phyloP scores from a whole-genome alignment of 2,329 filamentous ascomycete genomes.

The Talaromyces sp. region DNA sequence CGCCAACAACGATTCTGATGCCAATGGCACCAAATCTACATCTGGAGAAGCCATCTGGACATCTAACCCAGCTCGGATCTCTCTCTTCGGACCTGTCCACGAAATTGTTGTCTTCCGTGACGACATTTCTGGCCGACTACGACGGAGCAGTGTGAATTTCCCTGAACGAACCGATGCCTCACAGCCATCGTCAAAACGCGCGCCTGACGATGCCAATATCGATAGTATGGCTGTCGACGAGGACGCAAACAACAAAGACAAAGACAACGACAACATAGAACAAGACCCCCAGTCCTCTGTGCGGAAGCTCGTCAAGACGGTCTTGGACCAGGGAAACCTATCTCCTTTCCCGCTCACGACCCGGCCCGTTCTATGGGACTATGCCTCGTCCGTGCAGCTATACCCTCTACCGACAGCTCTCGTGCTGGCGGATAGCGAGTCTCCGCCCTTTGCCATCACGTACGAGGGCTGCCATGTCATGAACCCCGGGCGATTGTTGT shows the following conservation, averaged over 20 bases:
- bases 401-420: conserved; percentile 85
- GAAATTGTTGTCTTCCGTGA: conserved; percentile 86
- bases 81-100: conserved; percentile 79
- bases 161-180: not conserved
- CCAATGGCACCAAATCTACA: conserved; percentile 44
- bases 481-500: conserved; percentile 71
- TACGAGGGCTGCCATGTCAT: conserved; percentile 96
- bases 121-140: conserved; percentile 73
- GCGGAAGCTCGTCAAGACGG: conserved; percentile 82
- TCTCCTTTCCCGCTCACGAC: conserved; percentile 76
- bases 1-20: conserved; percentile 66
- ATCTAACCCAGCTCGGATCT: conserved; percentile 76
- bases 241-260: not conserved
- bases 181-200: not conserved
- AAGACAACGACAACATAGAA: not conserved
- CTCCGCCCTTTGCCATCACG: conserved; percentile 76
- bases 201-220: not conserved
- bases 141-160: conserved; percentile 63
- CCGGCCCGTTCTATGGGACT: conserved; percentile 88
- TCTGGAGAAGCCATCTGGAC: conserved; percentile 79
- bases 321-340: conserved; percentile 85
- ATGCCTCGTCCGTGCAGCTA: conserved; percentile 66
- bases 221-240: conserved; percentile 4
- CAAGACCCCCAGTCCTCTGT: conserved; percentile 33
- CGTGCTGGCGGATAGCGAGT: conserved; percentile 75